Conservation (phyloP, 768 basidiomycete genomes). For the Podaxis sp. region DNA sequence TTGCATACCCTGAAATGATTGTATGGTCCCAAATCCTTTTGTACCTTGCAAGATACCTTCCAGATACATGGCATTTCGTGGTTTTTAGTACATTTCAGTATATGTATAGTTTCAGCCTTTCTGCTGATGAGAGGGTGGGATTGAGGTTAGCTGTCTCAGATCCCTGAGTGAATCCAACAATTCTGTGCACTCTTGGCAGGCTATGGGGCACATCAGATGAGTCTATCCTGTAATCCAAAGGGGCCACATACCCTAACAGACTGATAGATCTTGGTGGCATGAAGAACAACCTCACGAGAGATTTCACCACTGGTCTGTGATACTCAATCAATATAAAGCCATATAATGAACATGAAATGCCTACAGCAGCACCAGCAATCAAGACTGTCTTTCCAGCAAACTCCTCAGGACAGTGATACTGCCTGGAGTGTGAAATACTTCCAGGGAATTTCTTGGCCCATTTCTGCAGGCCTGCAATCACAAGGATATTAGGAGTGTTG, state of each 20-base stretch:
- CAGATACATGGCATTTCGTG: too few species aligned
- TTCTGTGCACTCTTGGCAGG: background rate
- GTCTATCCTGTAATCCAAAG: background rate
- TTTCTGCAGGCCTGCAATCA: constrained; percentile 31
- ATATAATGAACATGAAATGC: constrained; percentile 15
- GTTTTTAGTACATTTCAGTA: too few species aligned
- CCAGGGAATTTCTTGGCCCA: constrained; percentile 37
- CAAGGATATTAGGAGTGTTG: constrained; percentile 34
- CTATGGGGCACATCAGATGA: background rate
- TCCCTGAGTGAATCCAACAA: constrained; percentile 2
- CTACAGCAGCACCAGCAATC: constrained; percentile 40
- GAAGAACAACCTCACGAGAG: constrained; percentile 30
- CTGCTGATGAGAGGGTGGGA: background rate
- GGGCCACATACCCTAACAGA: constrained; percentile 17
- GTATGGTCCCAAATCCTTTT: too few species aligned
- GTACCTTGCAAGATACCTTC: too few species aligned
- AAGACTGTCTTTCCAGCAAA: constrained; percentile 39
- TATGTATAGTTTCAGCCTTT: too few species aligned
- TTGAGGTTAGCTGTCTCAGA: background rate
- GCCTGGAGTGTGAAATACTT: constrained; percentile 37
- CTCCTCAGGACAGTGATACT: constrained; percentile 40
- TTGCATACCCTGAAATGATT: too few species aligned
- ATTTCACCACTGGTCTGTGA: constrained; percentile 37
- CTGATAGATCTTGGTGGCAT: constrained; percentile 33
- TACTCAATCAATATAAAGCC: background rate